phyloP scores from a whole-genome alignment of 2,329 filamentous ascomycete species.

The Clonostachys chloroleuca region DNA sequence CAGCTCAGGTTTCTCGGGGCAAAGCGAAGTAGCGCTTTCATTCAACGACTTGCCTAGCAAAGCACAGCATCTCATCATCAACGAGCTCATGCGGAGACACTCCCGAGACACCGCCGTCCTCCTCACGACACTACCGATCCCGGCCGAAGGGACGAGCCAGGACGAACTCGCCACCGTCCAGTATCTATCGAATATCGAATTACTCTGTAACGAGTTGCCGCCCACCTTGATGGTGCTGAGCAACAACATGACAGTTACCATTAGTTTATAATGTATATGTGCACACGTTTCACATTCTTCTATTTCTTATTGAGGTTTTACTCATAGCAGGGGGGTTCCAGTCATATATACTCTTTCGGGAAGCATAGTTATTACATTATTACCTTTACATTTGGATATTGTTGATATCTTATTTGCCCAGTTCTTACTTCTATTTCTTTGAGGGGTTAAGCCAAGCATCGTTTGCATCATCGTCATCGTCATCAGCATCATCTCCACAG shows the following conservation, averaged over 20 bases:
- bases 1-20: conserved; percentile 48
- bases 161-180: conserved; percentile 66
- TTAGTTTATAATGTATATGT: conserved; percentile 48
- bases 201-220: conserved; percentile 72
- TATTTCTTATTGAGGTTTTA: no score
- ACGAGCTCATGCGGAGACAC: conserved; percentile 72
- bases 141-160: conserved; percentile 68
- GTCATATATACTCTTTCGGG: no score
- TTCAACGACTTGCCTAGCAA: conserved; percentile 85
- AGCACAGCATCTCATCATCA: conserved; percentile 81
- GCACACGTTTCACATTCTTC: no score
- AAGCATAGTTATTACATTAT: no score
- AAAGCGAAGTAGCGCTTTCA: conserved; percentile 59
- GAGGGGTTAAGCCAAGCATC: no score
- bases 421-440: background rate
- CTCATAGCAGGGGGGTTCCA: no score
- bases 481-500: no score
- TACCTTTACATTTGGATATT: background rate
- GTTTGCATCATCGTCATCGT: no score
- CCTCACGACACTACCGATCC: conserved; percentile 80
- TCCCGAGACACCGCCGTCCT: conserved; percentile 71
- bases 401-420: background rate
- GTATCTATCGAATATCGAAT: conserved; percentile 75
- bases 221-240: conserved; percentile 77
- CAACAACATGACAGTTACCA: conserved; percentile 87